Conservation (phyloP, 1,284 basidiomycete species). For the Cutaneotrichosporon arboriforme region DNA sequence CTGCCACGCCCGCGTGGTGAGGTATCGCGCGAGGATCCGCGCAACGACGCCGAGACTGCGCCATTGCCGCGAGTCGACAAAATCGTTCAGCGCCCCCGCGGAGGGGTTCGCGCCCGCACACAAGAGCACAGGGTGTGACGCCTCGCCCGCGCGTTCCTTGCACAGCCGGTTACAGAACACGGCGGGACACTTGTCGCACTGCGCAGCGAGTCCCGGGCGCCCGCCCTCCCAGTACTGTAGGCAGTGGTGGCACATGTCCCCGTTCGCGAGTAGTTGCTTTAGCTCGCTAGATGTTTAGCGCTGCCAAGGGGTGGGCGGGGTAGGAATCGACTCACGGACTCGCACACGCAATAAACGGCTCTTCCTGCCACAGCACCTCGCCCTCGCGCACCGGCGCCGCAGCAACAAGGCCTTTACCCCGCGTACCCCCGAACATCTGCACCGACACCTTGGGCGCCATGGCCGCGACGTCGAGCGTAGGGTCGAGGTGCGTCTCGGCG, state of each 20-base stretch:
- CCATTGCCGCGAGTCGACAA: conserved; percentile 59
- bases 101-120: conserved; percentile 70
- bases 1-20: conserved; percentile 57
- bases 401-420: conserved; percentile 79
- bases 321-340: conserved; percentile 35
- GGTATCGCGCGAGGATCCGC: conserved; percentile 59
- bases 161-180: conserved; percentile 77
- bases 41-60: conserved; percentile 68
- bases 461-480: conserved; percentile 58
- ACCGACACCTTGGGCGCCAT: conserved; percentile 65
- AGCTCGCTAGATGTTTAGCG: too few species aligned
- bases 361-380: conserved; percentile 74
- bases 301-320: neutral
- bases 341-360: conserved; percentile 48
- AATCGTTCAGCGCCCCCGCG: conserved; percentile 57
- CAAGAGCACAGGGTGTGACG: conserved; percentile 62
- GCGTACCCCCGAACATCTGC: conserved; percentile 62
- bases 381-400: conserved; percentile 61
- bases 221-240: conserved; percentile 27
- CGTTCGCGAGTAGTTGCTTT: conserved; percentile 16
- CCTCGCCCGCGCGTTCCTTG: conserved; percentile 52
- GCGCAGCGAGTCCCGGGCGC: conserved; percentile 22
- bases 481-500: conserved; percentile 63
- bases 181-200: conserved; percentile 45
- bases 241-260: conserved; percentile 38